Evolutionary conservation across 306 rosid genomes (phyloP), one percentile per base, ranked within the genome.

Genomic region (Ammopiptanthus mongolicus): DNA sequence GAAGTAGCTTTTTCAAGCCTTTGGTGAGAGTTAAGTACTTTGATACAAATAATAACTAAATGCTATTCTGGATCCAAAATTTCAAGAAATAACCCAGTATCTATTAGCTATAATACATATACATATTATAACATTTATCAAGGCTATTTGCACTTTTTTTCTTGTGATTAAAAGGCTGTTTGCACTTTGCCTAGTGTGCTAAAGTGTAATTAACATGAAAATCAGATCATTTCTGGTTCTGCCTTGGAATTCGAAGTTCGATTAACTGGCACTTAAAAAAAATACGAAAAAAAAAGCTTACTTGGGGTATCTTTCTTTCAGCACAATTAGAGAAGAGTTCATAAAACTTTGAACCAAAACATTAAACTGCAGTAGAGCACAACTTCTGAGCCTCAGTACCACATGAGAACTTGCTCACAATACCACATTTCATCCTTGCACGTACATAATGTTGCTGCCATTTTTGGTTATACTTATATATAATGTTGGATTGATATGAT

Each of bases 361-460:
- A 82, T 73, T 86, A 92, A 51, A 89, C 72, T 29, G 96, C 97
- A 79, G 89, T 78, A 64, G 83, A 75, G 75, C 98, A 93, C 79
- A 93, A 79, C 83, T 85, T 86, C 83, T 88, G 98, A 73, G 91
- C 91, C 82, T 91, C 92, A 62, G 90, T 85, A 73, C 97, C 97
- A 58, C 93, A 91, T 36, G 97, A 86, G 57, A 93, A 92, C 82
- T 96, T 78, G 87, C 93, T 93, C 58, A 93, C 98, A 42, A 91
- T 89, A 29, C 97, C 90, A 6, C 98, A 86, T 0, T 87, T 86
- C 91, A 87, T 89, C 73, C n/a, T n/a, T n/a, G n/a, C n/a, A n/a
- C n/a, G n/a, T n/a, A n/a, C n/a, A n/a, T n/a, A n/a, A n/a, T n/a
- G n/a, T n/a, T n/a, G n/a, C n/a, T n/a, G n/a, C n/a, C n/a, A n/a